phyloP scores from a whole-genome alignment of 768 basidiomycete species.

The Podaxis sp. region DNA sequence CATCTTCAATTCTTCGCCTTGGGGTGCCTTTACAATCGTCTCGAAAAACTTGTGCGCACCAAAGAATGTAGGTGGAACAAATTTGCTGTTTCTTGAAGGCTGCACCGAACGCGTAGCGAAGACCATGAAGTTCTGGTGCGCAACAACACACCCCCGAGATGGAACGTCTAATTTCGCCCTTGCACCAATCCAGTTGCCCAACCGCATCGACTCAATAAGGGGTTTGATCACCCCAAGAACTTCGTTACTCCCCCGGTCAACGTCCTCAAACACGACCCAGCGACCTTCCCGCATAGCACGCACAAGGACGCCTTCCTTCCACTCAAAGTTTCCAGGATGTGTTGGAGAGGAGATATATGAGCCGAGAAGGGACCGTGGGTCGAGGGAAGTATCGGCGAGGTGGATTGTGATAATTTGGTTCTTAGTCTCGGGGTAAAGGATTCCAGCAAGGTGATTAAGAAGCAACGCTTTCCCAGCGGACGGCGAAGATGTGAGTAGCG shows the following conservation, averaged over 20 bases:
- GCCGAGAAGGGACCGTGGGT: constrained; percentile 89
- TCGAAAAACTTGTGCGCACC: constrained; percentile 85
- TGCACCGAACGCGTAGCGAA: constrained; percentile 83
- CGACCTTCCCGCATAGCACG: constrained; percentile 86
- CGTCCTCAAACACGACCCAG: constrained; percentile 92
- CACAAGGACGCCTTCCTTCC: constrained; percentile 93
- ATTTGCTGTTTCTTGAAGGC: constrained; percentile 44
- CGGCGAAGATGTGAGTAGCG: constrained; percentile 80
- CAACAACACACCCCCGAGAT: constrained; percentile 70
- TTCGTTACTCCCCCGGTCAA: constrained; percentile 88
- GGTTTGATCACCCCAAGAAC: constrained; percentile 87
- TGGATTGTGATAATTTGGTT: constrained; percentile 85
- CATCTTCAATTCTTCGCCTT: constrained; percentile 59
- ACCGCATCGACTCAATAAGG: constrained; percentile 69
- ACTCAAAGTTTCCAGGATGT: constrained; percentile 87
- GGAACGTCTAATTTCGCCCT: constrained; percentile 71
- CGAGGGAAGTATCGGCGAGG: constrained; percentile 92
- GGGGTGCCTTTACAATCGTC: constrained; percentile 60
- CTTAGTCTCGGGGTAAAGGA: constrained; percentile 55
- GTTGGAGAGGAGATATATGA: constrained; percentile 88
- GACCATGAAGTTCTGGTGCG: constrained; percentile 77
- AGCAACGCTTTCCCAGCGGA: constrained; percentile 88
- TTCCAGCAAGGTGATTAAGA: constrained; percentile 70
- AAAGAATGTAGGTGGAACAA: constrained; percentile 70
- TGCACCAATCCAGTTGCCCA: constrained; percentile 75